Evolutionary conservation across 306 rosid species (phyloP), one percentile per base, ranked within the genome.

Genomic region (Sesbania bispinosa): DNA sequence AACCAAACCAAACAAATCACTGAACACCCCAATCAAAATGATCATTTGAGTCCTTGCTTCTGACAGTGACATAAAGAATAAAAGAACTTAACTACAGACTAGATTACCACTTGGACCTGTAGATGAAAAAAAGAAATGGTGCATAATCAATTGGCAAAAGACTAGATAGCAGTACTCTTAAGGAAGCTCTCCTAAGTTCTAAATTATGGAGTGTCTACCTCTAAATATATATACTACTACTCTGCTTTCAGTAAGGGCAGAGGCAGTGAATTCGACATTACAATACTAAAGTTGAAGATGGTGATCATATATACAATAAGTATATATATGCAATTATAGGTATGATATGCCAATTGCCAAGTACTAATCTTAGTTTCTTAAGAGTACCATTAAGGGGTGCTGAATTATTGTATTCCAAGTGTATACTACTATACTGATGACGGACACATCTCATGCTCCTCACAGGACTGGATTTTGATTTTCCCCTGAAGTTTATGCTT

Each of bases 71-170:
- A 74, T n/a, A 48, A 36, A 73, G 30, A 23, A 73, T 27, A 36
- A 50, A 59, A 18, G 10, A 61, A 15, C 27, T 58, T 30, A 45
- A 32, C 60, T n/a, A n/a, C n/a, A n/a, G n/a, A 18, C 10, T 15
- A 33, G 51, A 21, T 35, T 50, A 20, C 8, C 41, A n/a, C n/a
- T n/a, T n/a, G n/a, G n/a, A n/a, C n/a, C n/a, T n/a, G n/a, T n/a
- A n/a, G n/a, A n/a, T n/a, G n/a, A n/a, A 47, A 33, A 9, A 48
- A 20, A 23, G 42, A 48, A 73, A 73, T 35, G 77, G 52, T 60
- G n/a, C n/a, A n/a, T n/a, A n/a, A n/a, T 24, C 60, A 61, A 47
- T 61, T 35, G 32, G 19, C 39, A 10, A 23, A 3, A 20, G 36
- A 26, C n/a, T 7, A 20, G 3, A 43, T 72, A 18, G 45, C 38